Evolutionary conservation across 2,329 filamentous ascomycete genomes (phyloP).

Genomic region (Fusarium sp.): DNA sequence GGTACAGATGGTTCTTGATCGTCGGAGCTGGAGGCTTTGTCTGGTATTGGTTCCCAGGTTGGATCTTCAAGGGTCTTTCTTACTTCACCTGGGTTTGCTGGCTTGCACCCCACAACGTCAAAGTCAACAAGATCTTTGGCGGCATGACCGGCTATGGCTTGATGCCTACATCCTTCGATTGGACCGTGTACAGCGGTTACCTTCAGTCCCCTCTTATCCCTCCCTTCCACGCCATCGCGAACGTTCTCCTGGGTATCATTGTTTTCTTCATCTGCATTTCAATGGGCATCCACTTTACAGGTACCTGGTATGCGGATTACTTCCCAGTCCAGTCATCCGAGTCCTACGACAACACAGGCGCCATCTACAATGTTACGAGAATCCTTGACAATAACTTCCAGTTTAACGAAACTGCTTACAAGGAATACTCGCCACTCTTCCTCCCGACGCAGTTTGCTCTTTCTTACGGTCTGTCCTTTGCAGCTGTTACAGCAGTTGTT

Average conservation of each 20-base stretch:
- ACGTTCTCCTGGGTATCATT: slow-evolving; percentile 62
- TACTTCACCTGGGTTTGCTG: slow-evolving; percentile 71
- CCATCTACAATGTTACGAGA: slow-evolving; percentile 66
- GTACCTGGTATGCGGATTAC: slow-evolving; percentile 66
- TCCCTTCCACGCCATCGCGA: slow-evolving; percentile 64
- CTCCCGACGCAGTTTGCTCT: slow-evolving; percentile 69
- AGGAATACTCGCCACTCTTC: slow-evolving; percentile 72
- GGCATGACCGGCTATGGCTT: slow-evolving; percentile 66
- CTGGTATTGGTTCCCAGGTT: slow-evolving; percentile 71
- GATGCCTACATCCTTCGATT: slow-evolving; percentile 69
- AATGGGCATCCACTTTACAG: slow-evolving; percentile 66
- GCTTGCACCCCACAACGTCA: slow-evolving; percentile 67
- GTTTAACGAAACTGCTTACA: slow-evolving; percentile 70
- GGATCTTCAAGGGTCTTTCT: slow-evolving; percentile 69
- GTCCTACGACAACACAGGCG: slow-evolving; percentile 71
- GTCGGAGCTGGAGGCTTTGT: slow-evolving; percentile 61
- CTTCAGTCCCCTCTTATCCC: slow-evolving; percentile 61
- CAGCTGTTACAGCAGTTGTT: slow-evolving; percentile 70
- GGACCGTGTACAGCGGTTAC: slow-evolving; percentile 59
- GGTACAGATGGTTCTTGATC: slow-evolving; percentile 70
- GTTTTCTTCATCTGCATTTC: slow-evolving; percentile 67
- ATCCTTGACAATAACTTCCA: slow-evolving; percentile 65
- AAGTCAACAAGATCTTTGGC: slow-evolving; percentile 72
- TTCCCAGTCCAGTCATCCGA: slow-evolving; percentile 69
- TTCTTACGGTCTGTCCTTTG: slow-evolving; percentile 71